A percentile compares a stretch with the other conserved stretches of the same genome.
phyloP scores from a whole-genome alignment of 1,284 basidiomycete genomes.

The Ceratobasidium sp. region DNA sequence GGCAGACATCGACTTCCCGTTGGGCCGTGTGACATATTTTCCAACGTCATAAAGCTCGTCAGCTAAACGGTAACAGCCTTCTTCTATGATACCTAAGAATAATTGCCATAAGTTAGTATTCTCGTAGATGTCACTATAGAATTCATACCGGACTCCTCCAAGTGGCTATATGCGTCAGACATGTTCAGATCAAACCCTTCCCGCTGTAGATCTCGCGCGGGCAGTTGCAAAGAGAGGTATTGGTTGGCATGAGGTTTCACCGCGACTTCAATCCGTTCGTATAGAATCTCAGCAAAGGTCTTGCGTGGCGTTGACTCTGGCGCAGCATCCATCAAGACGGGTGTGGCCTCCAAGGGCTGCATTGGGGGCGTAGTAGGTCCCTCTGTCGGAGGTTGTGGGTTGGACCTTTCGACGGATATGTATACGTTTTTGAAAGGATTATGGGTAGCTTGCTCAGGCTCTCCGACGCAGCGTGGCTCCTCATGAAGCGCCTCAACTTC shows the following conservation, averaged over 20 bases:
- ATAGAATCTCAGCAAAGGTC: not conserved
- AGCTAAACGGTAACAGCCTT: not conserved
- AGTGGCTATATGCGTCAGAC: no score
- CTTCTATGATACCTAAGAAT: not conserved
- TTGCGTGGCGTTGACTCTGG: not conserved
- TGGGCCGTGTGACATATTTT: not conserved
- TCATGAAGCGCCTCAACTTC: no score
- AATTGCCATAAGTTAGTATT: not conserved
- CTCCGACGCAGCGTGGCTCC: no score
- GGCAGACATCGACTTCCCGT: not conserved
- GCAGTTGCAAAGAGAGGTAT: not conserved
- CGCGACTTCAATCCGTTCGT: not conserved
- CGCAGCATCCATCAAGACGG: no score
- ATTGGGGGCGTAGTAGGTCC: no score
- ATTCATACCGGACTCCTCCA: no score
- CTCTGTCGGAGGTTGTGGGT: no score
- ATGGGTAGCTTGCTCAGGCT: no score
- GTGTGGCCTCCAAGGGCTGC: no score
- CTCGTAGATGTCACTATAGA: no score
- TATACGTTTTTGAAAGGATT: no score
- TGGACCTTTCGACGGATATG: no score
- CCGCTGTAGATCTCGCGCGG: not conserved
- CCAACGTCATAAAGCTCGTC: slow-evolving; percentile 2
- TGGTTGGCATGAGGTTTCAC: not conserved
- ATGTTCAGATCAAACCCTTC: not conserved